phyloP scores from a whole-genome alignment of 495 filamentous ascomycete species.

The Hypoxylon fuscum region DNA sequence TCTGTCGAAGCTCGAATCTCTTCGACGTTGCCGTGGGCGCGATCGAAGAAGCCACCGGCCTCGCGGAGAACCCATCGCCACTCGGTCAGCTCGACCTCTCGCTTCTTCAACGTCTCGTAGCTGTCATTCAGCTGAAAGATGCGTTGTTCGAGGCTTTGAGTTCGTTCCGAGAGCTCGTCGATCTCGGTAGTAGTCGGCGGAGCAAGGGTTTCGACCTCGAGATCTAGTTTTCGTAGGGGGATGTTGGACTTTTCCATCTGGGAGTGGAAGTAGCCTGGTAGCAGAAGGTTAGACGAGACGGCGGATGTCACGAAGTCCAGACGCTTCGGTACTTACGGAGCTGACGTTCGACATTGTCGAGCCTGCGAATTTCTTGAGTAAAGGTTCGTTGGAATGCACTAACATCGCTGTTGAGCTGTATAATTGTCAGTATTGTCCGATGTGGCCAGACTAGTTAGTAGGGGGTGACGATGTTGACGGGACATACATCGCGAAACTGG shows the following conservation, averaged over 20 bases:
- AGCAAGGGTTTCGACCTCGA: conserved; percentile 84
- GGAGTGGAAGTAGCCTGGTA: conserved; percentile 85
- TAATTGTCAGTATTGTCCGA: conserved; percentile 36
- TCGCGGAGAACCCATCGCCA: conserved; percentile 98
- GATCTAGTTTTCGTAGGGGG: conserved; percentile 80
- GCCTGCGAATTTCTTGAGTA: conserved; percentile 93
- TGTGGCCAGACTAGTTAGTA: conserved; percentile 1
- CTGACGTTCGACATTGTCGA: conserved; percentile 98
- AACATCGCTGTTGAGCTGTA: conserved; percentile 87
- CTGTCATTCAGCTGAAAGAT: conserved; percentile 93
- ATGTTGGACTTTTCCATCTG: conserved; percentile 95
- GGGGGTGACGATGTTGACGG: conserved; percentile 9
- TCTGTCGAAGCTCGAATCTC: conserved; percentile 93
- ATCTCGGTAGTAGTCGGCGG: conserved; percentile 92
- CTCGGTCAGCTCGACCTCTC: conserved; percentile 95
- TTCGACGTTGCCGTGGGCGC: conserved; percentile 93
- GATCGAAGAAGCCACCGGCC: conserved; percentile 95
- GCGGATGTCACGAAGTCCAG: not conserved
- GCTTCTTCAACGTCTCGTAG: conserved; percentile 97
- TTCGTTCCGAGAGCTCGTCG: conserved; percentile 90
- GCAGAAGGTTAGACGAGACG: conserved; percentile 13
- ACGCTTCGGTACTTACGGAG: conserved; percentile 70
- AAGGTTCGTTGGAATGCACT: conserved; percentile 97
- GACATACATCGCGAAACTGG: conserved; percentile 93
- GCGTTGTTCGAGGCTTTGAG: conserved; percentile 89